Percentiles rank a stretch among this genome's conserved stretches.
Evolutionary conservation across 176 grass and related monocot genomes (phyloP).

Genomic region (Pharus latifolius): DNA sequence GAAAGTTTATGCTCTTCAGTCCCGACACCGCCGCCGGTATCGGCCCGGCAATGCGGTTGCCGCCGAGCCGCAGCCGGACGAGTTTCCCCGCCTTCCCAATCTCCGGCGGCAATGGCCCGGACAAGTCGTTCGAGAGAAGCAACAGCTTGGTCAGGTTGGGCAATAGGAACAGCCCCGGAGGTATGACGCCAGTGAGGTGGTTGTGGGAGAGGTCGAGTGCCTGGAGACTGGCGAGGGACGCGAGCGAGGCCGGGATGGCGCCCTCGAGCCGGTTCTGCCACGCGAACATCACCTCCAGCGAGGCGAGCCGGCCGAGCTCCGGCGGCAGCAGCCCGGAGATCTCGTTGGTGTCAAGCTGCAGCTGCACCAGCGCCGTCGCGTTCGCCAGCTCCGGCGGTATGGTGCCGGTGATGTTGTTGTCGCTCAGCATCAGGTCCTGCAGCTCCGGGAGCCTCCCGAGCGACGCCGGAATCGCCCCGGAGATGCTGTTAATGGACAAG

Average conservation of each 20-base stretch:
- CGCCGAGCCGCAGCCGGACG: conserved; percentile 55
- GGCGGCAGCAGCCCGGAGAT: conserved; percentile 82
- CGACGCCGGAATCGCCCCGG: conserved; percentile 49
- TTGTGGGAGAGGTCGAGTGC: conserved; percentile 90
- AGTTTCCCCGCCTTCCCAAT: conserved; percentile 49
- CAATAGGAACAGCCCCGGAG: conserved; percentile 64
- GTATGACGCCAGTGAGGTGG: conserved; percentile 61
- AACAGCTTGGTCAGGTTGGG: conserved; percentile 92
- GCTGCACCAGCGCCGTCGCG: conserved; percentile 58
- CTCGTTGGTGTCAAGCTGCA: conserved; percentile 90
- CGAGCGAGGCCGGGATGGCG: conserved; percentile 49
- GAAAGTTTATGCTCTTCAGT: conserved; percentile 73
- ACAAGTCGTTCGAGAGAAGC: conserved; percentile 77
- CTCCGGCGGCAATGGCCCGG: conserved; percentile 55
- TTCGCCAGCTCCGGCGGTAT: conserved; percentile 57
- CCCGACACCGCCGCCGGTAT: conserved; percentile 48
- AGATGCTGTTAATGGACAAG: conserved; percentile 93
- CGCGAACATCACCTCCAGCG: conserved; percentile 60
- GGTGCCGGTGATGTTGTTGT: conserved; percentile 90
- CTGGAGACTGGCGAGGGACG: conserved; percentile 41
- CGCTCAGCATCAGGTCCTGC: conserved; percentile 92
- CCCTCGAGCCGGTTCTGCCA: conserved; percentile 95
- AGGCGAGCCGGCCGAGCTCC: conserved; percentile 40
- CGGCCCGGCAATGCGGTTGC: conserved; percentile 48
- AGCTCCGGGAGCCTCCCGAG: conserved; percentile 43